A percentile compares a stretch with the other conserved stretches of the same genome.
Conservation (phyloP, 202 grass and related monocot species). For the Setaria viridis region DNA sequence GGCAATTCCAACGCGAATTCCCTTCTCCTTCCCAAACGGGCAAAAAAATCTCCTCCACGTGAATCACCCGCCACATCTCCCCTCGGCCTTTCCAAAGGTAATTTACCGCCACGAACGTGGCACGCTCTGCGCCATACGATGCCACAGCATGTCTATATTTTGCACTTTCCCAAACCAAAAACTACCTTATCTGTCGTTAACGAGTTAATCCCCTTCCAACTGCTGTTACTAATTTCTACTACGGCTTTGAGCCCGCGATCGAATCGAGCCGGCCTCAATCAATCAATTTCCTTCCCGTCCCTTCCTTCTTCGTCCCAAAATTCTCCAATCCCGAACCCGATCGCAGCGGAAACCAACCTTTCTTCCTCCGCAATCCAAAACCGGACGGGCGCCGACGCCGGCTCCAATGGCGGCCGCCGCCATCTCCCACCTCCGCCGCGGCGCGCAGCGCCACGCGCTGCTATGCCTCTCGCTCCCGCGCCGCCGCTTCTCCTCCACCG, state of each 20-base stretch:
- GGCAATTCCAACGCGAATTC: background rate
- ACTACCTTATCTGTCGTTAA: slow-evolving; percentile 7
- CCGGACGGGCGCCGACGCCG: slow-evolving; percentile 31
- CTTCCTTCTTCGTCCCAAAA: background rate
- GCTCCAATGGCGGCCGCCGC: slow-evolving; percentile 49
- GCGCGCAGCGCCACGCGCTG: slow-evolving; percentile 56
- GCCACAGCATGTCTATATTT: slow-evolving; percentile 8
- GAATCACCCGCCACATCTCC: slow-evolving; percentile 1
- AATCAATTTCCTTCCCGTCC: background rate
- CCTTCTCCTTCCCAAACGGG: background rate
- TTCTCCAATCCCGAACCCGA: slow-evolving; percentile 30
- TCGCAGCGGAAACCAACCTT: slow-evolving; percentile 22
- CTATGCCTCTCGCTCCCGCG: slow-evolving; percentile 48
- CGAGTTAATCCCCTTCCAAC: background rate
- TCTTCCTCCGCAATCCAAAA: slow-evolving; percentile 47
- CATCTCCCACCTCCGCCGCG: slow-evolving; percentile 67
- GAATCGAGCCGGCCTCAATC: background rate
- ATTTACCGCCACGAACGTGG: slow-evolving; percentile 32
- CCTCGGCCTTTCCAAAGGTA: background rate
- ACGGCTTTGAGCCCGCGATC: background rate
- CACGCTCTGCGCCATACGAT: slow-evolving; percentile 17
- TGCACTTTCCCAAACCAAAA: slow-evolving; percentile 40
- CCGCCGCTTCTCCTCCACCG: slow-evolving; percentile 48
- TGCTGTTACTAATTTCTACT: slow-evolving; percentile 9
- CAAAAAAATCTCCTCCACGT: background rate